phyloP scores from a whole-genome alignment of 2,329 filamentous ascomycete species.

The Tolypocladium endophyticum region DNA sequence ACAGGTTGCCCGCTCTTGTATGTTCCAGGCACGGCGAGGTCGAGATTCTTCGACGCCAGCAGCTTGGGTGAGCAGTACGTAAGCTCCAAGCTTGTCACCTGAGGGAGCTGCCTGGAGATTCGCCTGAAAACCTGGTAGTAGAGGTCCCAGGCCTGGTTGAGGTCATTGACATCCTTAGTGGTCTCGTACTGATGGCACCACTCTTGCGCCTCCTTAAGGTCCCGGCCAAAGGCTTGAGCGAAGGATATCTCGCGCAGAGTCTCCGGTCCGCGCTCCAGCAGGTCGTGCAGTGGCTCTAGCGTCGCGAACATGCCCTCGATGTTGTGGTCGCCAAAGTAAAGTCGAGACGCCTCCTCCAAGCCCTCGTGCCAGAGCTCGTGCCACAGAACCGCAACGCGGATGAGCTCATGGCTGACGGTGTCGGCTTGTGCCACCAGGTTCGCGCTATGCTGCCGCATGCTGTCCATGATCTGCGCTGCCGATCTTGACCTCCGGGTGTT shows the following conservation, averaged over 20 bases:
- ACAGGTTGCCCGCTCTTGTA: slow-evolving; percentile 72
- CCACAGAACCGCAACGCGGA: slow-evolving; percentile 94
- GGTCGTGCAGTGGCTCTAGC: slow-evolving; percentile 80
- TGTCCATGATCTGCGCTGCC: slow-evolving; percentile 91
- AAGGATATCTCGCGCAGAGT: slow-evolving; percentile 95
- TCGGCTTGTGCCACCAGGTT: slow-evolving; percentile 91
- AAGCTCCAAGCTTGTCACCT: slow-evolving; percentile 84
- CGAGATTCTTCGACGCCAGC: slow-evolving; percentile 72
- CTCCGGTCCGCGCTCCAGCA: slow-evolving; percentile 83
- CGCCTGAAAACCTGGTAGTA: slow-evolving; percentile 98
- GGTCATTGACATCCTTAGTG: slow-evolving; percentile 82
- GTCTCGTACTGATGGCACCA: slow-evolving; percentile 90
- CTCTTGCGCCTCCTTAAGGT: slow-evolving; percentile 87
- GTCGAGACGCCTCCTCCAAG: slow-evolving; percentile 85
- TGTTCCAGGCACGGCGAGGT: slow-evolving; percentile 90
- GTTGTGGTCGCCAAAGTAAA: slow-evolving; percentile 97
- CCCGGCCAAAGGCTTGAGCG: slow-evolving; percentile 90
- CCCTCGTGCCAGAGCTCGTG: slow-evolving; percentile 99
- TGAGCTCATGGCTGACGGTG: slow-evolving; percentile 89
- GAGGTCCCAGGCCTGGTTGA: slow-evolving; percentile 97
- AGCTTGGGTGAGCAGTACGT: slow-evolving; percentile 96
- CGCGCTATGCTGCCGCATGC: slow-evolving; percentile 90
- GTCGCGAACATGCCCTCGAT: slow-evolving; percentile 95
- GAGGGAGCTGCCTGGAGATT: slow-evolving; percentile 85
- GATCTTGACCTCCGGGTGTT: slow-evolving; percentile 76